These are phyloP conservation scores for Phytophthora podocarpi DNA, from an alignment of 352 stramenopile species.

Conservation along the genomic window DNA sequence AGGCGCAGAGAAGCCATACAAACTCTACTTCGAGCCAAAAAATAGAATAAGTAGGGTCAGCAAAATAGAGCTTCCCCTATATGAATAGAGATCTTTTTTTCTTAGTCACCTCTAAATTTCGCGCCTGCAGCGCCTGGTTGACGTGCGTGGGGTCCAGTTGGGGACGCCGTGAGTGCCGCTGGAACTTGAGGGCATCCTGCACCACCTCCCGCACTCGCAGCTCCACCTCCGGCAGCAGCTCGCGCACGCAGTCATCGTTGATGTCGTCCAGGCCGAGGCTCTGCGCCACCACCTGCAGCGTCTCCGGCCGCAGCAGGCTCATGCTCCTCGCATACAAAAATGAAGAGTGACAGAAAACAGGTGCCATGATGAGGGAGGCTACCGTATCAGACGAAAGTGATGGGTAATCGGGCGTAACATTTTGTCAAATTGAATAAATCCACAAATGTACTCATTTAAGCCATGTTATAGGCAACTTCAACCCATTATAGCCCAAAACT, in stretches of 20 bases:
- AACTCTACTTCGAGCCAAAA: constrained; percentile 36
- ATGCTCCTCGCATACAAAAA: constrained; percentile 41
- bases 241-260: constrained; percentile 60
- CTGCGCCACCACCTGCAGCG: constrained; percentile 73
- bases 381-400: background rate
- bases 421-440: no score
- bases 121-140: constrained; percentile 77
- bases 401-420: background rate
- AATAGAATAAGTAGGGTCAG: background rate
- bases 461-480: no score
- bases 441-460: no score
- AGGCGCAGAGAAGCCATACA: constrained; percentile 76
- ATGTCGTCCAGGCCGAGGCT: constrained; percentile 78
- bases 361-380: background rate
- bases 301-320: constrained; percentile 76
- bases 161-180: constrained; percentile 65
- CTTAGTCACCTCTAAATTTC: constrained; percentile 62
- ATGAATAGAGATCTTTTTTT: background rate
- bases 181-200: constrained; percentile 88
- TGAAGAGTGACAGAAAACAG: constrained; percentile 22
- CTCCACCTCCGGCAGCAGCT: constrained; percentile 81
- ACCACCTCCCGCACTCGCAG: constrained; percentile 82
- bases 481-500: no score
- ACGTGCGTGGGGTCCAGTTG: constrained; percentile 68
- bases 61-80: background rate